Evolutionary conservation across 148 eudicot species (phyloP), one percentile per base, ranked within the genome.

Genomic region (Amaranthus palmeri): DNA sequence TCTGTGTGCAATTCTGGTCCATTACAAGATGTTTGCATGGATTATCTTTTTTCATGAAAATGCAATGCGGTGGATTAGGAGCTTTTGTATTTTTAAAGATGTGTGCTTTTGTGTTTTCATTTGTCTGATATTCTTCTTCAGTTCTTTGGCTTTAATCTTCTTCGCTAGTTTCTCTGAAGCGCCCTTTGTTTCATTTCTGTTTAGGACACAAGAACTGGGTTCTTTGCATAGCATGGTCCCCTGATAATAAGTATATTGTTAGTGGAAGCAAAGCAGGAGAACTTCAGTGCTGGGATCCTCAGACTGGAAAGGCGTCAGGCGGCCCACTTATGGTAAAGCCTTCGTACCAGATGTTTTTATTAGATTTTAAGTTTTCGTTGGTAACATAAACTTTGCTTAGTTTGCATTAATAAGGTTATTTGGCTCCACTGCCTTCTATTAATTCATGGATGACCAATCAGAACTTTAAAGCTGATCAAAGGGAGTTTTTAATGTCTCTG

Each of bases 261-360:
- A 95, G 99, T 88, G 97, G 99, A 75, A 95, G 97, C 84, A 91
- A 89, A 85, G 74, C 92, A 18, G 96, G 99, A 77, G 97, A 91
- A 77, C 90, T 95, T 78, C 82, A 69, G 65, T 89, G 93, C 85
- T 95, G 99, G 99, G 90, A 95, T 70, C 96, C 96, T 10, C 83
- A 79, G 77, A 88, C 97, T 44, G 98, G 98, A 78, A 86, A 89
- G 73, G 80, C 90, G 40, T 81, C 84, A 2, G 98, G 97, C 68
- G 83, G 82, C 73, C 88, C 81, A 64, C 96, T 95, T 42, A 72
- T 65, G 61, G 97, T 95, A 82, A 82, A 49, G 82, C 74, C 72
- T 54, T 46, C 67, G 53, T 59, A 18, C 56, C 12, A 4, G 2
- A 65, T 61, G 54, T 6, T 55, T 6, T 55, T 36, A 10, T 9